A percentile compares a stretch with the other conserved stretches of the same genome.
phyloP scores from a whole-genome alignment of 805 yeast genomes.

The Saccharomycopsis sp. region DNA sequence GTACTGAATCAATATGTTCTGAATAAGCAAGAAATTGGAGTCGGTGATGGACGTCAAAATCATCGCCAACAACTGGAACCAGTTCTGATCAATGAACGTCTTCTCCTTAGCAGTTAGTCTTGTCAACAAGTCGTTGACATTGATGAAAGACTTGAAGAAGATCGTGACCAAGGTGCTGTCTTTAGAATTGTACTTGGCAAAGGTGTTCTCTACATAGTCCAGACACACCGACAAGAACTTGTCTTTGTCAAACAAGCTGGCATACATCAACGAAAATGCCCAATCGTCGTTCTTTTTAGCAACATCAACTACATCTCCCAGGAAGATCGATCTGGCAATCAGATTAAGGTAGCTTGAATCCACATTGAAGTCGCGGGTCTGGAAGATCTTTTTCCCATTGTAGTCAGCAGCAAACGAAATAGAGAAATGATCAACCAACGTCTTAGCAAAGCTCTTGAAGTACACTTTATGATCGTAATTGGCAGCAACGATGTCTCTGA shows the following conservation, averaged over 20 bases:
- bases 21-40: constrained; percentile 8
- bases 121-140: constrained; percentile 8
- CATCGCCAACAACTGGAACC: constrained; percentile 16
- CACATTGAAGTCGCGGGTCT: neutral
- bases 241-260: constrained; percentile 18
- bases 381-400: neutral
- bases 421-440: constrained; percentile 15
- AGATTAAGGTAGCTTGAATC: constrained; percentile 9
- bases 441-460: constrained; percentile 6
- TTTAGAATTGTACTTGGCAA: constrained; percentile 2
- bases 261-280: constrained; percentile 17
- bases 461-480: constrained; percentile 1
- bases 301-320: constrained; percentile 2
- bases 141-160: constrained; percentile 16
- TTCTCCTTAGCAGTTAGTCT: constrained; percentile 5
- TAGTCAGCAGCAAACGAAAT: constrained; percentile 3
- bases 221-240: constrained; percentile 7
- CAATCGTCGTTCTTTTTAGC: constrained; percentile 11
- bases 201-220: constrained; percentile 10
- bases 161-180: constrained; percentile 14
- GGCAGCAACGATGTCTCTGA: constrained; percentile 6
- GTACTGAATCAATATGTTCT: constrained; percentile 14
- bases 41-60: constrained; percentile 13
- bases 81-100: constrained; percentile 9
- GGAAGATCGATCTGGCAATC: constrained; percentile 1